phyloP scores from a whole-genome alignment of 768 basidiomycete species.

The Gautieria morchelliformis region DNA sequence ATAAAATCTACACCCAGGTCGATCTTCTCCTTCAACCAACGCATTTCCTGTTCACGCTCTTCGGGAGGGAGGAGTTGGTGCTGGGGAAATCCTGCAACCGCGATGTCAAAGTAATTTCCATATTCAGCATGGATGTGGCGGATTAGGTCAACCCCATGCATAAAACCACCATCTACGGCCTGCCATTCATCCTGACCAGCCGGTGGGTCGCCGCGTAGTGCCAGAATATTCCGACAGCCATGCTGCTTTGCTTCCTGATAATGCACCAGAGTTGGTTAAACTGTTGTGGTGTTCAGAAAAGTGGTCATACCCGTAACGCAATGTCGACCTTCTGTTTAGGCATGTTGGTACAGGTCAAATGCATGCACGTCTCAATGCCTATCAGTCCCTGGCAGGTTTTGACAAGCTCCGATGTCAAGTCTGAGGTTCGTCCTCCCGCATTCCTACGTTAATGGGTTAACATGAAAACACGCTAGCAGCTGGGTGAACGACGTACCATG shows the following conservation, averaged over 20 bases:
- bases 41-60: slow-evolving; percentile 69
- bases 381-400: slow-evolving; percentile 89
- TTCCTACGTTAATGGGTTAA: slow-evolving; percentile 50
- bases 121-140: slow-evolving; percentile 74
- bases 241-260: slow-evolving; percentile 76
- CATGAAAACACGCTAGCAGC: slow-evolving; percentile 3
- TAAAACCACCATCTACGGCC: slow-evolving; percentile 83
- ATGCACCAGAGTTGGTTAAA: background rate
- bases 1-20: slow-evolving; percentile 88
- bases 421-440: slow-evolving; percentile 92
- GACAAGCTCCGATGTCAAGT: slow-evolving; percentile 87
- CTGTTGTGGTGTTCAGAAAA: slow-evolving; percentile 1
- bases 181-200: slow-evolving; percentile 86
- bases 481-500: slow-evolving; percentile 47
- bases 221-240: slow-evolving; percentile 89
- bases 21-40: slow-evolving; percentile 82
- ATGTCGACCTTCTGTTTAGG: slow-evolving; percentile 91
- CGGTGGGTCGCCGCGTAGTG: slow-evolving; percentile 88
- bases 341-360: slow-evolving; percentile 98
- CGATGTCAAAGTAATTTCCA: slow-evolving; percentile 92
- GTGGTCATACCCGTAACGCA: slow-evolving; percentile 63
- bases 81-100: slow-evolving; percentile 90
- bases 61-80: slow-evolving; percentile 62
- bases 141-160: slow-evolving; percentile 88
- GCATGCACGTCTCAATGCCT: slow-evolving; percentile 97